Conservation (phyloP, 257 asterid species). For the Rauvolfia tetraphylla region DNA sequence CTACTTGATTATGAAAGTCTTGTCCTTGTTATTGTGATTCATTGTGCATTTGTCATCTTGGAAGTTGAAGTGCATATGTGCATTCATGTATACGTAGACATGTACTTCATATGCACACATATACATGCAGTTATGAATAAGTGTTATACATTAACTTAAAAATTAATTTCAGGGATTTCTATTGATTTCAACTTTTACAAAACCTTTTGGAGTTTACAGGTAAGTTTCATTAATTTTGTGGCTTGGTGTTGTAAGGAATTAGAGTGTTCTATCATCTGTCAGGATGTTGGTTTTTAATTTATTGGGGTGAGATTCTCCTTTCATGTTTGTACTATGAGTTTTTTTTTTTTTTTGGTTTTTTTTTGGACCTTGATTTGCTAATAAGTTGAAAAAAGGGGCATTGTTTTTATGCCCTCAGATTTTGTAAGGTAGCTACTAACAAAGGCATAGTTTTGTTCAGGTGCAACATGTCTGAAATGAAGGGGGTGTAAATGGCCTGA, state of each 20-base stretch:
- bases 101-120: neutral
- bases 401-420: neutral
- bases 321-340: neutral
- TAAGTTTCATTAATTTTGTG: slow-evolving; percentile 26
- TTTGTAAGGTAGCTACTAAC: neutral
- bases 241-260: neutral
- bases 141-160: slow-evolving; percentile 8
- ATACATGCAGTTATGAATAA: neutral
- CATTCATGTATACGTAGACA: neutral
- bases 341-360: no score
- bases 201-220: slow-evolving; percentile 99
- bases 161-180: slow-evolving; percentile 68
- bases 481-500: no score
- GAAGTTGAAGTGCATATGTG: neutral
- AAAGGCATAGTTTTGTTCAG: no score
- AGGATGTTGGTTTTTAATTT: neutral
- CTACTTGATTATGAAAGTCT: slow-evolving; percentile 11
- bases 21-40: neutral
- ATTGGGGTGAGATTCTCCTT: neutral
- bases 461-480: no score
- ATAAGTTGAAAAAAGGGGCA: neutral
- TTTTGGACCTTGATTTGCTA: neutral
- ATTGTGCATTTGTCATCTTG: neutral
- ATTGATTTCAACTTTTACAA: slow-evolving; percentile 94
- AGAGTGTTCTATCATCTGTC: neutral